A percentile compares a stretch with the other conserved stretches of the same genome.
Evolutionary conservation across 306 rosid species (phyloP).

Genomic region (Corylus avellana): DNA sequence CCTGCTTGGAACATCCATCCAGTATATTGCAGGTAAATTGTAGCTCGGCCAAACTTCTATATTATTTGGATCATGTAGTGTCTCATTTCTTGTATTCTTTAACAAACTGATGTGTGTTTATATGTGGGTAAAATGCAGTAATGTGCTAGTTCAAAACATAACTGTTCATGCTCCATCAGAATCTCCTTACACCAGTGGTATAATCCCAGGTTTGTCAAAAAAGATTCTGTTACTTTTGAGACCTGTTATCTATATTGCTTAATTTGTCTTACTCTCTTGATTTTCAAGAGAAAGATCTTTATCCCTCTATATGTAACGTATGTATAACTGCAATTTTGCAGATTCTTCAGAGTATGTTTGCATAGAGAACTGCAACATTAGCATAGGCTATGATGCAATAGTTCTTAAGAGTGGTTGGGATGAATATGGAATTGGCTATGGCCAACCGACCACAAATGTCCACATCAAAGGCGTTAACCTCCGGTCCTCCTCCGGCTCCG

Average conservation of each 20-base stretch:
- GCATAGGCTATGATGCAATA: constrained; percentile 58
- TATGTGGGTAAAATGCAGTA: constrained; percentile 34
- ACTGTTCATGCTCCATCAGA: constrained; percentile 48
- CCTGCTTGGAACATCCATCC: constrained; percentile 75
- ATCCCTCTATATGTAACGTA: background rate
- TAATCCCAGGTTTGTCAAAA: constrained; percentile 62
- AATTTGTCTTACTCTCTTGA: background rate
- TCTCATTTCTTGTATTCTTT: background rate
- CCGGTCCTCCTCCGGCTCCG: constrained; percentile 52
- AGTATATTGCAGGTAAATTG: constrained; percentile 63
- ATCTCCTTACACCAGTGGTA: constrained; percentile 63
- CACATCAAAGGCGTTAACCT: constrained; percentile 47
- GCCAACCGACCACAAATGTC: constrained; percentile 47
- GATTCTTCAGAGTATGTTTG: constrained; percentile 62
- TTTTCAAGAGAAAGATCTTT: background rate
- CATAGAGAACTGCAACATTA: constrained; percentile 61
- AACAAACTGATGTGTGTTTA: constrained; percentile 2
- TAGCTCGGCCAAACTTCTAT: background rate
- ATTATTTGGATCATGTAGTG: background rate
- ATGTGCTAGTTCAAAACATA: constrained; percentile 50
- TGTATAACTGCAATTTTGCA: constrained; percentile 24
- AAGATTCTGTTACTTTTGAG: background rate
- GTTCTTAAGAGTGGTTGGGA: constrained; percentile 80
- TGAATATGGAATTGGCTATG: constrained; percentile 56
- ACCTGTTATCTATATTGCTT: background rate